phyloP scores from a whole-genome alignment of 2,329 filamentous ascomycete genomes.

The Botrytis hyacinthi region DNA sequence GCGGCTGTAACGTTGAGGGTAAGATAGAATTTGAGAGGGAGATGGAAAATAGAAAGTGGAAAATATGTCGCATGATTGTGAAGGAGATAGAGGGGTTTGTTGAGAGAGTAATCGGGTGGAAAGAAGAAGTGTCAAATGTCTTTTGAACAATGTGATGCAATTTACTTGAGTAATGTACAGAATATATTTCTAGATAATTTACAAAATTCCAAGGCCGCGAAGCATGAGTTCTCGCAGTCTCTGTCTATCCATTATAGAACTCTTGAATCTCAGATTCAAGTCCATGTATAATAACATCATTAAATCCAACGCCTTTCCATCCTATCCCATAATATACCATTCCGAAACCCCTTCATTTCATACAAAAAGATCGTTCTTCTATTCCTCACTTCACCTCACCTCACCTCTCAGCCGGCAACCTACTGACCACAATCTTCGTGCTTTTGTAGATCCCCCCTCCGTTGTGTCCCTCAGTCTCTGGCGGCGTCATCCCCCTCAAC shows the following conservation, averaged over 20 bases:
- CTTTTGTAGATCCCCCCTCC: neutral
- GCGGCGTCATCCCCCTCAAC: neutral
- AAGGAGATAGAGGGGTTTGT: neutral
- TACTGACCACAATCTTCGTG: slow-evolving; percentile 6
- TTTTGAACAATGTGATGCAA: neutral
- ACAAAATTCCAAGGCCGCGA: neutral
- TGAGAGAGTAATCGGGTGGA: neutral
- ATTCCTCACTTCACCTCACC: neutral
- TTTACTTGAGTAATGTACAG: neutral
- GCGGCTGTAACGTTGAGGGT: neutral
- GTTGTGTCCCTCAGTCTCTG: neutral
- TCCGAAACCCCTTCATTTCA: neutral
- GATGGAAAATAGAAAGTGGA: neutral
- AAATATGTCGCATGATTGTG: neutral
- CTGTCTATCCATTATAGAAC: neutral
- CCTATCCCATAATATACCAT: neutral
- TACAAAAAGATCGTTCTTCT: neutral
- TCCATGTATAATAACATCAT: neutral
- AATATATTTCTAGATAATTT: neutral
- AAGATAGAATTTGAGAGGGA: neutral
- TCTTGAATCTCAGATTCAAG: neutral
- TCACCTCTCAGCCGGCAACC: neutral
- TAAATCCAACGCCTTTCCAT: neutral
- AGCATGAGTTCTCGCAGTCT: neutral
- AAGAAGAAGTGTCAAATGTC: neutral